phyloP scores from a whole-genome alignment of 75 land plant genomes.

The Cunninghamia lanceolata region DNA sequence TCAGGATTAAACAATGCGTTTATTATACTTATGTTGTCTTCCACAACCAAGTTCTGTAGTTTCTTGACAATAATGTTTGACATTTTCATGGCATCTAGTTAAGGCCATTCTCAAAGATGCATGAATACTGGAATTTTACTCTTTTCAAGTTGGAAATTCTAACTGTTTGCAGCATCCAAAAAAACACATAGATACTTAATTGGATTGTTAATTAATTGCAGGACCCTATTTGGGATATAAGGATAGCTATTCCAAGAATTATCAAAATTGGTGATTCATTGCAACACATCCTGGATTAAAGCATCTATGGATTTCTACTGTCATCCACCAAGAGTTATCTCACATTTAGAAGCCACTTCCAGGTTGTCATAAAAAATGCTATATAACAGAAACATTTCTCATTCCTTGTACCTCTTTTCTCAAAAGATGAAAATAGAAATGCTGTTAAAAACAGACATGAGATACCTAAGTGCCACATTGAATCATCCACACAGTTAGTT shows the following conservation, averaged over 20 bases:
- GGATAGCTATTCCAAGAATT: not conserved
- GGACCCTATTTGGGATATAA: not conserved
- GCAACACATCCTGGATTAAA: not conserved
- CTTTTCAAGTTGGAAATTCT: not conserved
- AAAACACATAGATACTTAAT: not conserved
- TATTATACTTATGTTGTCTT: not conserved
- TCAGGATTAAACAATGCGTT: not conserved
- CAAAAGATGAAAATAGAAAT: not conserved
- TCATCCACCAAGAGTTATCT: not conserved
- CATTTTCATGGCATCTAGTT: not conserved
- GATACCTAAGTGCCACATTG: not conserved
- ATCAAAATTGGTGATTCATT: not conserved
- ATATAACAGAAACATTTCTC: not conserved
- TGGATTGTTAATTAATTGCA: not conserved
- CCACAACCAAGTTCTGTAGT: not conserved
- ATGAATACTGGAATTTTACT: not conserved
- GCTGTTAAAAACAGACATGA: not conserved
- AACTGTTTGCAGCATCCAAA: not conserved
- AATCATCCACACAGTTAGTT: not conserved
- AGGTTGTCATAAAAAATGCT: not conserved
- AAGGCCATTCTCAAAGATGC: not conserved
- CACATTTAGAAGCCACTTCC: not conserved
- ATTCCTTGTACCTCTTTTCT: not conserved
- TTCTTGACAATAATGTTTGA: too few relatives aligned
- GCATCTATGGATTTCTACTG: not conserved